Evolutionary conservation across 306 rosid species (phyloP).

Genomic region (Prunus kanzakura): DNA sequence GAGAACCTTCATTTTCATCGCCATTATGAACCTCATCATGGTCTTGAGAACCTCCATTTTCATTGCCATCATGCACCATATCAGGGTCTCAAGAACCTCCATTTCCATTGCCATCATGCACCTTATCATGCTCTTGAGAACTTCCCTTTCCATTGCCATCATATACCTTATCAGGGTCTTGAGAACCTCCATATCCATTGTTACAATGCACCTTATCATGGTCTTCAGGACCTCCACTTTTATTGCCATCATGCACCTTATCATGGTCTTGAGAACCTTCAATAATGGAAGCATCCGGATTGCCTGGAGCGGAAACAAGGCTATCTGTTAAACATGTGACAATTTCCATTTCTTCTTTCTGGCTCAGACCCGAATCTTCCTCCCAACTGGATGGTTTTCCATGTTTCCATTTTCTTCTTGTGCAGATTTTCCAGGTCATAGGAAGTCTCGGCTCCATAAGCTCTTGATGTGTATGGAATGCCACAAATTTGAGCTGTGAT

Average conservation of each 20-base stretch:
- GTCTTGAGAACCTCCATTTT: no score
- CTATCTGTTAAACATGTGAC: constrained; percentile 14
- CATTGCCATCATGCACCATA: background rate
- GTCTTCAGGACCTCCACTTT: constrained; percentile 24
- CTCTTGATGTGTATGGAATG: constrained; percentile 42
- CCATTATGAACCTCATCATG: no score
- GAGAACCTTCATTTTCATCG: no score
- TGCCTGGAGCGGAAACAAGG: constrained; percentile 27
- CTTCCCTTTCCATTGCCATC: constrained; percentile 12
- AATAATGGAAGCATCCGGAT: constrained; percentile 7
- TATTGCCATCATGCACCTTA: constrained; percentile 9
- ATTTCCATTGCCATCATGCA: constrained; percentile 9
- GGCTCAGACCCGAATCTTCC: constrained; percentile 34
- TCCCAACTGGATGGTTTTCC: constrained; percentile 38
- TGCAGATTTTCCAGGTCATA: constrained; percentile 33
- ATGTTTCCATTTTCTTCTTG: constrained; percentile 30
- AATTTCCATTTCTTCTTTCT: constrained; percentile 36
- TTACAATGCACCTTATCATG: constrained; percentile 10
- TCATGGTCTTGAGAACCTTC: constrained; percentile 29
- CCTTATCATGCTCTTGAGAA: constrained; percentile 20
- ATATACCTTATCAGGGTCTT: constrained; percentile 17
- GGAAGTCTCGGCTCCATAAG: constrained; percentile 33
- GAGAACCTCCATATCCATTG: constrained; percentile 4
- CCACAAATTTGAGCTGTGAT: constrained; percentile 49
- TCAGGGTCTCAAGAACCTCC: constrained; percentile 24